A percentile compares a stretch with the other conserved stretches of the same genome.
phyloP scores from a whole-genome alignment of 2,329 filamentous ascomycete genomes.

The Bipolaris cookei region DNA sequence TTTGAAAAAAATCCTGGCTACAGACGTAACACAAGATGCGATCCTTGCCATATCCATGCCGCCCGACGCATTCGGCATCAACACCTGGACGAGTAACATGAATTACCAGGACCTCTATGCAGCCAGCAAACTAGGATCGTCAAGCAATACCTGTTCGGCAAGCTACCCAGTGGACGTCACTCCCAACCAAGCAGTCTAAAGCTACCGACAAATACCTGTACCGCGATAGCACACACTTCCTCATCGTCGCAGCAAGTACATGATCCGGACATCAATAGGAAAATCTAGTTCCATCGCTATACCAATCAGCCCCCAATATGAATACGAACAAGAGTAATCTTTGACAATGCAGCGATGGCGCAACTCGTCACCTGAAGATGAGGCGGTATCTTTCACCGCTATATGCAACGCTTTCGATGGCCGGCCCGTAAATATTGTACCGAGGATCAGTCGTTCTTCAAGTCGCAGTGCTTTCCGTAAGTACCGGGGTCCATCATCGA shows the following conservation, averaged over 20 bases:
- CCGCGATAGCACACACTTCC: conserved; percentile 23
- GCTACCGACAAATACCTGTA: background rate
- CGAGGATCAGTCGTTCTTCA: conserved; percentile 30
- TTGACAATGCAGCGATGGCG: conserved; percentile 67
- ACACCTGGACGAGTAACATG: background rate
- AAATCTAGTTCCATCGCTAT: conserved; percentile 19
- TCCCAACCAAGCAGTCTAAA: background rate
- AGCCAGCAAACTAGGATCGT: background rate
- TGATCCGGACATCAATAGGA: conserved; percentile 14
- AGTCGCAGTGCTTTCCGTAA: conserved; percentile 34
- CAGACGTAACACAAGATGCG: background rate
- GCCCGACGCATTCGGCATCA: conserved; percentile 3
- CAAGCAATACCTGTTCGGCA: background rate
- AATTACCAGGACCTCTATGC: background rate
- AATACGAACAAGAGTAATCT: conserved; percentile 18
- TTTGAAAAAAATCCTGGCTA: conserved; percentile 6
- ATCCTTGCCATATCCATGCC: background rate
- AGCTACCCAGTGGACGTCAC: conserved; percentile 1
- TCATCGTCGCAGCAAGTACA: conserved; percentile 27
- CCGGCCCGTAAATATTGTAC: conserved; percentile 11
- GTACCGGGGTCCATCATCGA: conserved; percentile 54
- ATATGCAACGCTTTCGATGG: conserved; percentile 64
- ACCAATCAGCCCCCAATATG: conserved; percentile 1
- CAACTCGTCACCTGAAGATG: conserved; percentile 69
- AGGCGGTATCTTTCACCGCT: conserved; percentile 66